These are phyloP conservation scores for Termitomyces sp. DNA, from an alignment of 768 basidiomycete species.

Conservation along the genomic window DNA sequence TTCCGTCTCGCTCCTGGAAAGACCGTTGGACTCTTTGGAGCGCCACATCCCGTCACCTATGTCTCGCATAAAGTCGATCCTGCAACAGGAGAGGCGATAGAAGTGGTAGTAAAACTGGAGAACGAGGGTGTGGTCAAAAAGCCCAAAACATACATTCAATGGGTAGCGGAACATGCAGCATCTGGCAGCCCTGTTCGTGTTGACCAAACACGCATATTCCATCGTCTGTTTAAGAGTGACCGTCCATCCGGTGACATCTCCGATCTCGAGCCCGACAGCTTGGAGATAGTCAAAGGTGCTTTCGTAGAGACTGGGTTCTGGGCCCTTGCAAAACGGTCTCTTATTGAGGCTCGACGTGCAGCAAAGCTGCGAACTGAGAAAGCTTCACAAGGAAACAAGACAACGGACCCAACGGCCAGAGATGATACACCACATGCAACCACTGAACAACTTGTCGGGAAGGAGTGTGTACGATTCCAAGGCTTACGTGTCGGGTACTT, in stretches of 20 bases:
- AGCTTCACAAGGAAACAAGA: conserved; percentile 43
- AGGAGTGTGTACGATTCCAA: conserved; percentile 95
- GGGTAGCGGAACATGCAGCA: conserved; percentile 83
- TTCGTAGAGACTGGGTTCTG: conserved; percentile 90
- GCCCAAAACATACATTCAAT: conserved; percentile 93
- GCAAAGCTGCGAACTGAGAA: conserved; percentile 57
- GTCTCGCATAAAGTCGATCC: conserved; percentile 82
- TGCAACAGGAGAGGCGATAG: conserved; percentile 63
- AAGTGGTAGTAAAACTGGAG: conserved; percentile 77
- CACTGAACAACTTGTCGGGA: conserved; percentile 76
- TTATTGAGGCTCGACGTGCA: conserved; percentile 60
- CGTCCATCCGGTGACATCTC: conserved; percentile 81
- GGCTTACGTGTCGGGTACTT: conserved; percentile 95
- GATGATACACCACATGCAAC: conserved; percentile 68
- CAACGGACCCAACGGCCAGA: conserved; percentile 21
- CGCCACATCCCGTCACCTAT: conserved; percentile 87
- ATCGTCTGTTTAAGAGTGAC: conserved; percentile 91
- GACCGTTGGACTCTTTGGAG: conserved; percentile 94
- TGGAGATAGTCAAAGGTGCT: conserved; percentile 75
- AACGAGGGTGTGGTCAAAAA: conserved; percentile 62
- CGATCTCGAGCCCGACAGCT: conserved; percentile 78
- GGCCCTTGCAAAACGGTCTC: conserved; percentile 64
- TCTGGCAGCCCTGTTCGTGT: conserved; percentile 79
- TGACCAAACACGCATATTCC: conserved; percentile 89
- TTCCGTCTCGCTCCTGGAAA: conserved; percentile 98